Evolutionary conservation across 176 grass and related monocot species (phyloP).

Genomic region (Oryza coarctata): DNA sequence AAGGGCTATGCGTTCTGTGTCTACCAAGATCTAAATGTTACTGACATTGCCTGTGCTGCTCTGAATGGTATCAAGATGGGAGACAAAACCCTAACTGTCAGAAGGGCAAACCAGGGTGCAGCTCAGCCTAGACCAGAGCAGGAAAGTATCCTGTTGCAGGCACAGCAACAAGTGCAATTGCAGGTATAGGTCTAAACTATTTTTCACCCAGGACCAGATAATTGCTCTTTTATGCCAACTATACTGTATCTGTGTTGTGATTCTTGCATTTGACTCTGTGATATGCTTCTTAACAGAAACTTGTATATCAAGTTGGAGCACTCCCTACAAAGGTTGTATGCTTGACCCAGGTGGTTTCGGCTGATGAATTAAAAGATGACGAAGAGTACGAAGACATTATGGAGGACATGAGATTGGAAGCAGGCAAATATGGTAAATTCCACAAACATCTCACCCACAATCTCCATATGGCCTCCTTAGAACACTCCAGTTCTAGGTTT

Average conservation of each 20-base stretch:
- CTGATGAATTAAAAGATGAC: constrained; percentile 88
- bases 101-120: constrained; percentile 89
- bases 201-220: background rate
- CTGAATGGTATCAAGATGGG: constrained; percentile 99
- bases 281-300: constrained; percentile 61
- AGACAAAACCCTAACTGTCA: constrained; percentile 96
- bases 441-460: background rate
- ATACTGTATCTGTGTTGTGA: background rate
- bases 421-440: constrained; percentile 81
- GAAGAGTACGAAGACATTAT: constrained; percentile 96
- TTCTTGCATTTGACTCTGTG: constrained; percentile 8
- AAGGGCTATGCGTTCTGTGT: constrained; percentile 99
- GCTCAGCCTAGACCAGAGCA: constrained; percentile 89
- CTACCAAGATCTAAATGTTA: constrained; percentile 88
- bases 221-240: constrained; percentile 9
- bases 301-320: constrained; percentile 90
- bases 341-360: constrained; percentile 73
- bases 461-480: background rate
- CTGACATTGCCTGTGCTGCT: constrained; percentile 94
- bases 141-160: constrained; percentile 89
- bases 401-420: constrained; percentile 96
- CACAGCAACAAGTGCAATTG: constrained; percentile 93
- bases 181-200: constrained; percentile 57
- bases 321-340: constrained; percentile 88
- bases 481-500: constrained; percentile 8